phyloP scores from a whole-genome alignment of 208 protist genomes.

The Wallacemonas sp. region DNA sequence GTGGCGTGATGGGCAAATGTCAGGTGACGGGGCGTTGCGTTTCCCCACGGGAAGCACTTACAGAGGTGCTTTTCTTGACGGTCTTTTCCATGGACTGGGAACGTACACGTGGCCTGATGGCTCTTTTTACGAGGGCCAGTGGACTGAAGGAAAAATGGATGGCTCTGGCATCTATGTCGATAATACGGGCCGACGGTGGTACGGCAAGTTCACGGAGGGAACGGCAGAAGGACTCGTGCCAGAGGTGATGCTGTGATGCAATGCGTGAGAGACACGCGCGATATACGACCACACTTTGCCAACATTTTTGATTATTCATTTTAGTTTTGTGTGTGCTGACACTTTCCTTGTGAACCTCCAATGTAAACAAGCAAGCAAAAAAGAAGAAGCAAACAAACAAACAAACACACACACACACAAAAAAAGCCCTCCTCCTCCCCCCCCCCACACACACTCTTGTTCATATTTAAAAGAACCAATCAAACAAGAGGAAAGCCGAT shows the following conservation, averaged over 20 bases:
- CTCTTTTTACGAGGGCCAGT: slow-evolving; percentile 84
- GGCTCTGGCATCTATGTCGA: slow-evolving; percentile 83
- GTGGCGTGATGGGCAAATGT: slow-evolving; percentile 78
- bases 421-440: not conserved
- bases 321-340: not conserved
- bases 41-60: slow-evolving; percentile 68
- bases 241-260: slow-evolving; percentile 51
- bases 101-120: slow-evolving; percentile 88
- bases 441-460: too few relatives aligned
- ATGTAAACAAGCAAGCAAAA: too few relatives aligned
- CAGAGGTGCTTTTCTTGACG: slow-evolving; percentile 51
- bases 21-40: slow-evolving; percentile 51
- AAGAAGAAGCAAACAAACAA: too few relatives aligned
- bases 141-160: slow-evolving; percentile 82
- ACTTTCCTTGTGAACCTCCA: not conserved
- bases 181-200: slow-evolving; percentile 63
- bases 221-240: slow-evolving; percentile 37
- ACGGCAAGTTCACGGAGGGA: slow-evolving; percentile 71
- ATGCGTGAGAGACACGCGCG: not conserved
- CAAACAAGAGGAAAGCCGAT: too few relatives aligned
- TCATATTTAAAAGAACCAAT: too few relatives aligned
- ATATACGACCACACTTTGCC: too few relatives aligned
- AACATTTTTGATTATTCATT: too few relatives aligned
- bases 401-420: too few relatives aligned
- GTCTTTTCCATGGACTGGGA: slow-evolving; percentile 66